A percentile compares a stretch with the other conserved stretches of the same genome.
phyloP scores from a whole-genome alignment of 352 stramenopile genomes.

The Phytopythium cucurbitacearum region DNA sequence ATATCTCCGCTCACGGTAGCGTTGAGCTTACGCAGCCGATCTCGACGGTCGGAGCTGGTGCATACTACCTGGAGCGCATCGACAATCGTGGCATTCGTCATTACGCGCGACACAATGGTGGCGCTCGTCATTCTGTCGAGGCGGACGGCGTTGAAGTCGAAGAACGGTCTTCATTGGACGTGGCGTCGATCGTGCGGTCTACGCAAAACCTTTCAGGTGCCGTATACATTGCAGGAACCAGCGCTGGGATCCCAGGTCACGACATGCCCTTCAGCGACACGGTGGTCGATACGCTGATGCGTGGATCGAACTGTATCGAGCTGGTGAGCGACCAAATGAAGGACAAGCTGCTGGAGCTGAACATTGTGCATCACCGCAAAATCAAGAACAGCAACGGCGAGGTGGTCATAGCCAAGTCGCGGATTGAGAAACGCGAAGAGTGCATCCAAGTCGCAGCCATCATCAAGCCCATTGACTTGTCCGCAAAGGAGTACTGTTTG shows the following conservation, averaged over 20 bases:
- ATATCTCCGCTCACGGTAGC: constrained; percentile 28
- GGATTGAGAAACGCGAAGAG: constrained; percentile 40
- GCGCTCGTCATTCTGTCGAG: neutral
- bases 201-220: constrained; percentile 47
- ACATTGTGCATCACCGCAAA: constrained; percentile 87
- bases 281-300: constrained; percentile 87
- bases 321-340: constrained; percentile 59
- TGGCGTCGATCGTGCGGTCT: constrained; percentile 40
- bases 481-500: constrained; percentile 79
- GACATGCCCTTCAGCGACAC: constrained; percentile 52
- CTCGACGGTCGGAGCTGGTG: constrained; percentile 59
- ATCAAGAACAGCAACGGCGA: constrained; percentile 26
- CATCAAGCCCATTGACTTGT: constrained; percentile 68
- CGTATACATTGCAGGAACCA: constrained; percentile 90
- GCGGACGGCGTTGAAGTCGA: constrained; percentile 11
- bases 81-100: constrained; percentile 85
- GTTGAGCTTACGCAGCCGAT: constrained; percentile 73
- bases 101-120: constrained; percentile 69
- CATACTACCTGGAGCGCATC: constrained; percentile 92
- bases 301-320: constrained; percentile 89
- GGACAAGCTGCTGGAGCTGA: constrained; percentile 90
- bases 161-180: constrained; percentile 11
- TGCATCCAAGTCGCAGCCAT: constrained; percentile 91
- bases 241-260: constrained; percentile 86
- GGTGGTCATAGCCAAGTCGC: constrained; percentile 21